Evolutionary conservation across 257 asterid species (phyloP).

Genomic region (Solanum gracilifrons): DNA sequence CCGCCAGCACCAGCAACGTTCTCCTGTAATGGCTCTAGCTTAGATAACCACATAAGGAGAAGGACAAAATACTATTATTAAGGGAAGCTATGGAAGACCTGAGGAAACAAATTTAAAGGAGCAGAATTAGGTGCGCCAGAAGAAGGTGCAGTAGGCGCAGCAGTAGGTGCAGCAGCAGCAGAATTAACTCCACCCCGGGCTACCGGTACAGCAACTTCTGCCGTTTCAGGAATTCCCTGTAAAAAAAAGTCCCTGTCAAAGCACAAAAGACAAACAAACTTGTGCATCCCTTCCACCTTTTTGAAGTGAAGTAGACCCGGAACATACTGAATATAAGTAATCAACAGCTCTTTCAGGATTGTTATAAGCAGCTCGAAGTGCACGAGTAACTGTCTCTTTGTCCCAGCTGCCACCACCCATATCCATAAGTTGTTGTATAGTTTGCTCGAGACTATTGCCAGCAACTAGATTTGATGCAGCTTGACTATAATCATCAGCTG

Average conservation of each 20-base stretch:
- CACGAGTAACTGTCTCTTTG: slow-evolving; percentile 60
- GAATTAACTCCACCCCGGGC: slow-evolving; percentile 31
- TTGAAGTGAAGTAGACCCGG: neutral
- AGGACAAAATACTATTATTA: neutral
- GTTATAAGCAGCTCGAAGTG: slow-evolving; percentile 82
- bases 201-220: slow-evolving; percentile 55
- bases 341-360: slow-evolving; percentile 54
- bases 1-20: slow-evolving; percentile 40
- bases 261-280: neutral
- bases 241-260: neutral
- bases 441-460: slow-evolving; percentile 41
- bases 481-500: slow-evolving; percentile 19
- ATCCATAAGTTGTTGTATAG: slow-evolving; percentile 67
- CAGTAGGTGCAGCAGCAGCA: slow-evolving; percentile 22
- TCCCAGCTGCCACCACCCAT: slow-evolving; percentile 94
- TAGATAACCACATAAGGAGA: slow-evolving; percentile 1
- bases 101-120: slow-evolving; percentile 84
- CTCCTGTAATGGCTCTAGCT: slow-evolving; percentile 32
- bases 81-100: slow-evolving; percentile 32
- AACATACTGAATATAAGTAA: slow-evolving; percentile 52
- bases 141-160: slow-evolving; percentile 21
- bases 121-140: slow-evolving; percentile 76
- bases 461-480: slow-evolving; percentile 51
- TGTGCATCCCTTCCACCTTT: neutral
- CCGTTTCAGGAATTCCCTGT: slow-evolving; percentile 70